phyloP scores from a whole-genome alignment of 2,329 filamentous ascomycete genomes.

The Grosmannia clavigera region DNA sequence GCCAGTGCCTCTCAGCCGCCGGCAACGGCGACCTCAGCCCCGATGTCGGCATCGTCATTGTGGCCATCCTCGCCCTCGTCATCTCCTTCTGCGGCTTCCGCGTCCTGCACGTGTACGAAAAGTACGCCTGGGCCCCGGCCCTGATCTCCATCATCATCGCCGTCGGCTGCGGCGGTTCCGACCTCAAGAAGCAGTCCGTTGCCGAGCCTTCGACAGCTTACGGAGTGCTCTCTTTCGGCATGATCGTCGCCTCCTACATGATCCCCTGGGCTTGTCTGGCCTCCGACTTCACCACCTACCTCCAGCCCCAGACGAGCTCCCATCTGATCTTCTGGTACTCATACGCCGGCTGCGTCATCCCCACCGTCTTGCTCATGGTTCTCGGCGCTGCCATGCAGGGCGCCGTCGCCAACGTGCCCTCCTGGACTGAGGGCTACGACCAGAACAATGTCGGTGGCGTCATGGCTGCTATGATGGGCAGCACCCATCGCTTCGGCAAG shows the following conservation, averaged over 20 bases:
- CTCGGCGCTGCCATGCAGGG: slow-evolving; percentile 53
- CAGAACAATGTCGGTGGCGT: slow-evolving; percentile 43
- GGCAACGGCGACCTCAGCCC: slow-evolving; percentile 34
- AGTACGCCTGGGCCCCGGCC: slow-evolving; percentile 12
- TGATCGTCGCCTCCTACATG: slow-evolving; percentile 51
- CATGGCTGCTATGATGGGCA: slow-evolving; percentile 44
- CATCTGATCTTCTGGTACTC: slow-evolving; percentile 38
- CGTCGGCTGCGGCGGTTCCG: slow-evolving; percentile 9
- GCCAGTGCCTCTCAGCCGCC: slow-evolving; percentile 44
- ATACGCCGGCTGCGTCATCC: slow-evolving; percentile 41
- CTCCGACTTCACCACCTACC: slow-evolving; percentile 50
- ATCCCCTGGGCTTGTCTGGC: slow-evolving; percentile 48
- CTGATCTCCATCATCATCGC: slow-evolving; percentile 12
- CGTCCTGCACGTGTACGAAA: slow-evolving; percentile 13
- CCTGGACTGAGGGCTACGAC: slow-evolving; percentile 40
- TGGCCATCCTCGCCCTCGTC: slow-evolving; percentile 17
- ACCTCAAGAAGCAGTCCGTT: slow-evolving; percentile 13
- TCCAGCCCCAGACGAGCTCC: not conserved
- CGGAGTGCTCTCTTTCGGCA: slow-evolving; percentile 39
- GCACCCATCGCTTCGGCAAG: slow-evolving; percentile 47
- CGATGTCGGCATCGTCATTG: slow-evolving; percentile 46
- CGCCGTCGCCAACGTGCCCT: slow-evolving; percentile 38
- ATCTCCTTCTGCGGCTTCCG: slow-evolving; percentile 12
- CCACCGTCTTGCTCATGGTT: slow-evolving; percentile 46
- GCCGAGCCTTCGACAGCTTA: slow-evolving; percentile 16